These are phyloP conservation scores for Hippophae tibetana DNA, from an alignment of 306 rosid species.

Conservation along the genomic window DNA sequence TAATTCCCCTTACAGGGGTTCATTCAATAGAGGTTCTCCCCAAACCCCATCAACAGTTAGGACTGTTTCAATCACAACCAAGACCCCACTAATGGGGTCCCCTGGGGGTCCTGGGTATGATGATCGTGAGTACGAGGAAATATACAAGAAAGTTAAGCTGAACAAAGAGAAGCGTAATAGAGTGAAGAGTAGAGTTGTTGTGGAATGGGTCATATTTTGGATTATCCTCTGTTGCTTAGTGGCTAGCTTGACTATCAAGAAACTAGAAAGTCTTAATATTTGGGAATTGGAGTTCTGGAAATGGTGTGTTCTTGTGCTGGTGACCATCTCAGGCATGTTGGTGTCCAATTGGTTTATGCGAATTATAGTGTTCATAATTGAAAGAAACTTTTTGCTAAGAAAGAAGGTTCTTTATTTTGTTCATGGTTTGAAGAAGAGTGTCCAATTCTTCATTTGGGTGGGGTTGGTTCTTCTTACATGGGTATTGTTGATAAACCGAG, in stretches of 20 bases:
- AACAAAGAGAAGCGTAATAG: conserved; percentile 38
- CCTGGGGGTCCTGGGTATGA: conserved; percentile 36
- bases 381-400: conserved; percentile 65
- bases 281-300: conserved; percentile 77
- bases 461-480: conserved; percentile 59
- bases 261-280: conserved; percentile 13
- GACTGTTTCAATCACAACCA: conserved; percentile 37
- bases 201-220: conserved; percentile 35
- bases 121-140: conserved; percentile 44
- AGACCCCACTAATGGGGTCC: conserved; percentile 29
- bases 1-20: conserved; percentile 38
- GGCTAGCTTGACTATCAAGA: conserved; percentile 42
- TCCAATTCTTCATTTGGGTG: conserved; percentile 66
- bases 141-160: conserved; percentile 47
- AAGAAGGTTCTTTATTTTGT: conserved; percentile 86
- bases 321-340: conserved; percentile 67
- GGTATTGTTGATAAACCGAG: conserved; percentile 46
- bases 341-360: conserved; percentile 70
- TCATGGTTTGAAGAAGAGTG: conserved; percentile 79
- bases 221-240: conserved; percentile 40
- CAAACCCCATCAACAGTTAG: conserved; percentile 21
- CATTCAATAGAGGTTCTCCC: conserved; percentile 43
- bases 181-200: conserved; percentile 31
- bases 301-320: conserved; percentile 73
- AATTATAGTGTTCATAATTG: conserved; percentile 65